Conservation (phyloP, 2,329 filamentous ascomycete genomes). For the Hypomyces rosellus region DNA sequence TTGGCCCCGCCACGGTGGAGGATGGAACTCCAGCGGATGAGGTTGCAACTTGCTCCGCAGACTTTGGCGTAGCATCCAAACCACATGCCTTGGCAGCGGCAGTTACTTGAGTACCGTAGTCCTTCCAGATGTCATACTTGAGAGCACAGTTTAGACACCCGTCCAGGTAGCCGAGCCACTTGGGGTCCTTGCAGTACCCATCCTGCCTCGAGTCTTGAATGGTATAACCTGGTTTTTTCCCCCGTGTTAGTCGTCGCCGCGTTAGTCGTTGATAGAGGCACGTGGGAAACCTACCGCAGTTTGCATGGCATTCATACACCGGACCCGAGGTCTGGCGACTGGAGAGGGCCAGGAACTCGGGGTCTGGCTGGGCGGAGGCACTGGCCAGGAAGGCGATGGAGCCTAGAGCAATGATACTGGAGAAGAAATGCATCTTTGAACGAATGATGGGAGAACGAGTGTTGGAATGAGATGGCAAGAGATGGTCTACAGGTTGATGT, state of each 20-base stretch:
- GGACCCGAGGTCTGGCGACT: constrained; percentile 36
- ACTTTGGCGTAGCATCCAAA: constrained; percentile 17
- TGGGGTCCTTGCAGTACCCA: constrained; percentile 27
- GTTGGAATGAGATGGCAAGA: background rate
- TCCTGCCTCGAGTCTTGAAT: constrained; percentile 20
- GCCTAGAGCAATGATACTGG: constrained; percentile 22
- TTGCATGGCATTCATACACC: constrained; percentile 42
- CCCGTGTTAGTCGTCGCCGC: background rate
- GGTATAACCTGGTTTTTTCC: constrained; percentile 22
- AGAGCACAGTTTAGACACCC: constrained; percentile 40
- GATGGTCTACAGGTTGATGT: background rate
- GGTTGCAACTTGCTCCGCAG: background rate
- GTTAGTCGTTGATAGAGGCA: background rate
- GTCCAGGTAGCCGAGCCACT: constrained; percentile 36
- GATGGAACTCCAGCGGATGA: background rate
- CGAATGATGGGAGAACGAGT: constrained; percentile 9
- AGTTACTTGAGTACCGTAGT: constrained; percentile 34
- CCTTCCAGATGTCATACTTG: constrained; percentile 37
- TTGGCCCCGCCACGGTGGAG: constrained; percentile 5
- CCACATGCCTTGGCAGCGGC: constrained; percentile 32
- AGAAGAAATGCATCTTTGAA: constrained; percentile 23
- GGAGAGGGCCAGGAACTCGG: constrained; percentile 25
- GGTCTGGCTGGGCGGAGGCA: constrained; percentile 8
- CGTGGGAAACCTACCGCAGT: constrained; percentile 37
- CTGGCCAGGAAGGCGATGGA: constrained; percentile 21